Evolutionary conservation across 2,329 filamentous ascomycete genomes (phyloP).

Genomic region (Pezicula rhizophila): DNA sequence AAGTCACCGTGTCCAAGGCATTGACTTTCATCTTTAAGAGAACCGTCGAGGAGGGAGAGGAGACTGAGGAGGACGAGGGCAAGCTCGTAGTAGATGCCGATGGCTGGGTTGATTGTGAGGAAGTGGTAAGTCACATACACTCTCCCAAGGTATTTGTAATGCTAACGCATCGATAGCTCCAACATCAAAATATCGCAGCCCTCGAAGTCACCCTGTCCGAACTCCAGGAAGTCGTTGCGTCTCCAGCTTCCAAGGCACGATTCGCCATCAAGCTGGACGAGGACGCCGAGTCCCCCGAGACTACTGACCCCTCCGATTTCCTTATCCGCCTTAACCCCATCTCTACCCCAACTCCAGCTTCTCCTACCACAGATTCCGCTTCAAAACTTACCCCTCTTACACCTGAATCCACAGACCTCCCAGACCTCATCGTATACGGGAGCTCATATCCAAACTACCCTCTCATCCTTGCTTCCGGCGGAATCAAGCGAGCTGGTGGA

Average conservation of each 20-base stretch:
- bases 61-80: conserved; percentile 33
- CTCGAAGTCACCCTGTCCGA: conserved; percentile 31
- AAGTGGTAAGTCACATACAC: conserved; percentile 30
- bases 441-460: conserved; percentile 40
- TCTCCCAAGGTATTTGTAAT: background rate
- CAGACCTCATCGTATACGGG: conserved; percentile 38
- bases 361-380: conserved; percentile 12
- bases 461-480: conserved; percentile 33
- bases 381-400: conserved; percentile 27
- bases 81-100: conserved; percentile 32
- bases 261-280: conserved; percentile 30
- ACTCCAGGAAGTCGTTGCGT: conserved; percentile 29
- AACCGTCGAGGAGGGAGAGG: conserved; percentile 28
- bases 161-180: conserved; percentile 23
- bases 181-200: conserved; percentile 29
- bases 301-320: conserved; percentile 25
- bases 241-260: conserved; percentile 30
- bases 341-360: conserved; percentile 5
- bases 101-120: conserved; percentile 34
- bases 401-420: conserved; percentile 30
- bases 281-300: conserved; percentile 23
- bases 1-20: conserved; percentile 34
- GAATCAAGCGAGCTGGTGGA: conserved; percentile 36
- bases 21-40: conserved; percentile 36
- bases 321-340: conserved; percentile 29